phyloP scores from a whole-genome alignment of 257 asterid species.

The Fraxinus cuspidata region DNA sequence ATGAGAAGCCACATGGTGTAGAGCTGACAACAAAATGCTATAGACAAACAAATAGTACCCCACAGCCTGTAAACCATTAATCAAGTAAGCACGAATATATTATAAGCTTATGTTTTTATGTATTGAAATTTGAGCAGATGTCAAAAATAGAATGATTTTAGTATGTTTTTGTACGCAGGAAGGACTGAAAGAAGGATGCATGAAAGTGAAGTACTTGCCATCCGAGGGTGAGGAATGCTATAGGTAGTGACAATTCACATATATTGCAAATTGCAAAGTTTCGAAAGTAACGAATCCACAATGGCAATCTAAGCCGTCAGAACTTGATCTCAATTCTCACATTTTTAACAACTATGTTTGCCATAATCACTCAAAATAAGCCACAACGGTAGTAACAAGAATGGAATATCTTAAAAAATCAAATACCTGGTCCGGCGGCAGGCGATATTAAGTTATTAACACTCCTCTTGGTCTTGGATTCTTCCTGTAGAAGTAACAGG shows the following conservation, averaged over 20 bases:
- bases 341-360: neutral
- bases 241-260: no score
- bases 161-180: neutral
- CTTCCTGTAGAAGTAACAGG: constrained; percentile 44
- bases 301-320: neutral
- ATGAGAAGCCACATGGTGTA: constrained; percentile 68
- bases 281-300: neutral
- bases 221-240: constrained; percentile 57
- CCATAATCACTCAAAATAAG: neutral
- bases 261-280: constrained; percentile 8
- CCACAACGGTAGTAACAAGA: neutral
- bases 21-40: constrained; percentile 59
- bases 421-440: constrained; percentile 98
- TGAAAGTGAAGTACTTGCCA: constrained; percentile 43
- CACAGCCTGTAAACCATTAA: constrained; percentile 41
- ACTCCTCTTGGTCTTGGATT: constrained; percentile 91
- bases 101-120: neutral
- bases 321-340: neutral
- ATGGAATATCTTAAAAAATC: neutral
- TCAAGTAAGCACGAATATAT: neutral
- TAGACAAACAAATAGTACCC: constrained; percentile 42
- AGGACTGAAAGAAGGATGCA: neutral
- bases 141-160: neutral
- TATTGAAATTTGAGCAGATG: neutral
- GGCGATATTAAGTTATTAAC: constrained; percentile 86